These are phyloP conservation scores for Colletotrichum graminicola DNA, from an alignment of 2,329 filamentous ascomycete genomes.

Conservation along the genomic window DNA sequence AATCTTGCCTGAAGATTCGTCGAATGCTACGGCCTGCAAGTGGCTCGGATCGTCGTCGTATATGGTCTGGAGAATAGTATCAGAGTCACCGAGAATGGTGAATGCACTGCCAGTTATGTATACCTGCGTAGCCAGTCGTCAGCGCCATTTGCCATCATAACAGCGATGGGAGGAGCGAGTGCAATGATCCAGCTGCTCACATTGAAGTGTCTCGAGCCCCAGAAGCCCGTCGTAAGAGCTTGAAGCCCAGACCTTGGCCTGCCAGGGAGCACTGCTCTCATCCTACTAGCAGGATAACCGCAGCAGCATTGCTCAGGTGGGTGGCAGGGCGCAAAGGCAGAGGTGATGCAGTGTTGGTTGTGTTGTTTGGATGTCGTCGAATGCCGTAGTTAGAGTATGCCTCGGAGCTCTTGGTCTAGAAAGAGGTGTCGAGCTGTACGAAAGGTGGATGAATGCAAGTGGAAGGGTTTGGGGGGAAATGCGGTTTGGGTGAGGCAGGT, in stretches of 20 bases:
- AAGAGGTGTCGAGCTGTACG: constrained; percentile 1
- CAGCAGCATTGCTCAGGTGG: constrained; percentile 31
- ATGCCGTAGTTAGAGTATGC: background rate
- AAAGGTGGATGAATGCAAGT: background rate
- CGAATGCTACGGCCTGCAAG: constrained; percentile 82
- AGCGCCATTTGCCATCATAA: constrained; percentile 13
- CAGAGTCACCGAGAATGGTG: constrained; percentile 81
- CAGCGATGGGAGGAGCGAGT: constrained; percentile 20
- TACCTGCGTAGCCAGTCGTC: constrained; percentile 62
- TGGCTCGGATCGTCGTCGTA: constrained; percentile 80
- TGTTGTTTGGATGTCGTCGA: background rate
- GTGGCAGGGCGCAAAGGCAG: background rate
- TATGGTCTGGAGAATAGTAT: constrained; percentile 86
- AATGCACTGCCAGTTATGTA: constrained; percentile 93
- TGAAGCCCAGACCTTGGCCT: constrained; percentile 83
- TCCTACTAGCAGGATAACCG: constrained; percentile 59
- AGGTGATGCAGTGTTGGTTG: background rate
- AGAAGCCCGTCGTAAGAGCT: constrained; percentile 79
- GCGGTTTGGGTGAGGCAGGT: background rate
- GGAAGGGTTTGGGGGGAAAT: background rate
- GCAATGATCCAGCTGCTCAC: constrained; percentile 59
- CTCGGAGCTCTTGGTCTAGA: background rate
- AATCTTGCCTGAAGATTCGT: constrained; percentile 87
- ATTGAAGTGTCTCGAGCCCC: constrained; percentile 79
- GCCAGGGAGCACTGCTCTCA: constrained; percentile 85